These are phyloP conservation scores for Salix arbutifolia DNA, from an alignment of 345 rosid genomes.

Conservation along the genomic window DNA sequence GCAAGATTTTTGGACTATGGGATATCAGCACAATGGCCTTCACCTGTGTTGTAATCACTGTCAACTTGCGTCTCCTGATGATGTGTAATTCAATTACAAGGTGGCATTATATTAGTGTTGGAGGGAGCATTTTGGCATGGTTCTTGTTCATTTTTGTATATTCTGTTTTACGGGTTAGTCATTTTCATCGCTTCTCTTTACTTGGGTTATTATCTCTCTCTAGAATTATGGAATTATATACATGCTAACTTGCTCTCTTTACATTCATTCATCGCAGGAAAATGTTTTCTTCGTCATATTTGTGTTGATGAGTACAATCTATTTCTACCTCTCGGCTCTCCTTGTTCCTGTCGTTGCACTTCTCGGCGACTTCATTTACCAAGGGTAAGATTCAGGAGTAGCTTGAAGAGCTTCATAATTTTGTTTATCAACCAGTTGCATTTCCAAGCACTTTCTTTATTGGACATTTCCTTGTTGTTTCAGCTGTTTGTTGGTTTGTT, in stretches of 20 bases:
- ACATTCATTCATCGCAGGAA: constrained; percentile 49
- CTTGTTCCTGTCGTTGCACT: constrained; percentile 87
- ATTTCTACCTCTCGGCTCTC: constrained; percentile 71
- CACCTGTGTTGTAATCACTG: constrained; percentile 89
- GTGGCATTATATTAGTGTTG: constrained; percentile 83
- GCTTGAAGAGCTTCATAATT: not conserved
- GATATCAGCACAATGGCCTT: constrained; percentile 97
- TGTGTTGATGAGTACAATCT: constrained; percentile 82
- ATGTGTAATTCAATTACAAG: constrained; percentile 88
- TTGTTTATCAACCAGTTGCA: not conserved
- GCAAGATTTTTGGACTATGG: constrained; percentile 90
- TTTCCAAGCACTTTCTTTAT: not conserved
- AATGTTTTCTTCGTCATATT: constrained; percentile 75
- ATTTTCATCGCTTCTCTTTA: constrained; percentile 2
- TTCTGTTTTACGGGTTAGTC: constrained; percentile 47
- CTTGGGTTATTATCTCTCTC: not conserved
- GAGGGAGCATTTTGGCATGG: constrained; percentile 94
- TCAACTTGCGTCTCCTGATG: constrained; percentile 90
- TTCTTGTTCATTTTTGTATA: constrained; percentile 68
- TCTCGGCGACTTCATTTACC: constrained; percentile 87
- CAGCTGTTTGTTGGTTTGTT: not conserved
- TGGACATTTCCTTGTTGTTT: not conserved
- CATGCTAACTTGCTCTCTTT: constrained; percentile 15
- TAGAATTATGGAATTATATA: not conserved
- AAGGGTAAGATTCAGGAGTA: constrained; percentile 51